These are phyloP conservation scores for Saturnispora quitensis DNA, from an alignment of 805 yeast species.

Conservation along the genomic window DNA sequence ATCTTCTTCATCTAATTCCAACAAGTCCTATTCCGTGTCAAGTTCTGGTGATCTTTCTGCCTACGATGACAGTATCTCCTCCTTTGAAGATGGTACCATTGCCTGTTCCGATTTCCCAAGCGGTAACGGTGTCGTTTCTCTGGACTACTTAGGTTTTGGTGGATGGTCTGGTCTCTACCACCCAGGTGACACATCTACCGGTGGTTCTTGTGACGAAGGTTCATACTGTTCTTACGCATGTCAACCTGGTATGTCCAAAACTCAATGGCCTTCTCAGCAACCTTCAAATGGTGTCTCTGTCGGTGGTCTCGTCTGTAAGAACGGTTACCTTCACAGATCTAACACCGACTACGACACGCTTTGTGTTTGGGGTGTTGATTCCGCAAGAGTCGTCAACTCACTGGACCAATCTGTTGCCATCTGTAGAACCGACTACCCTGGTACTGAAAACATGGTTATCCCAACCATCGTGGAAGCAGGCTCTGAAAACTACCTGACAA, in stretches of 20 bases:
- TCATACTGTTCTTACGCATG: slow-evolving; percentile 96
- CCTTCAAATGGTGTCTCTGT: slow-evolving; percentile 84
- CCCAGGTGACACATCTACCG: slow-evolving; percentile 31
- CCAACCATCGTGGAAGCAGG: slow-evolving; percentile 82
- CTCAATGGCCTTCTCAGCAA: slow-evolving; percentile 91
- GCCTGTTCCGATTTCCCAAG: slow-evolving; percentile 64
- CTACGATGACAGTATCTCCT: background rate
- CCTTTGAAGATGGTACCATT: slow-evolving; percentile 65
- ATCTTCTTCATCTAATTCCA: slow-evolving; percentile 27
- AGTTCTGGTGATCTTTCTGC: slow-evolving; percentile 39
- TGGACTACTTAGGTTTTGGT: slow-evolving; percentile 66
- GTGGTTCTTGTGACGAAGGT: slow-evolving; percentile 72
- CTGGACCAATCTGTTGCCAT: slow-evolving; percentile 64
- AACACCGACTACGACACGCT: slow-evolving; percentile 57
- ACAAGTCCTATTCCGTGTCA: slow-evolving; percentile 43
- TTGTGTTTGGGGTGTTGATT: slow-evolving; percentile 78
- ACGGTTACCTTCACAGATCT: slow-evolving; percentile 77
- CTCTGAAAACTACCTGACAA: slow-evolving; percentile 54
- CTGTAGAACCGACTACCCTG: slow-evolving; percentile 99
- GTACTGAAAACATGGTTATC: slow-evolving; percentile 95
- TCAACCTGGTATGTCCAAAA: slow-evolving; percentile 97
- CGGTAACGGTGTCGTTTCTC: slow-evolving; percentile 75
- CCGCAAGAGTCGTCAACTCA: slow-evolving; percentile 62
- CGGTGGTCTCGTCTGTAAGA: slow-evolving; percentile 85
- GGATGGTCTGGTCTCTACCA: slow-evolving; percentile 55